Conservation (phyloP, 805 yeast genomes). For the Candida oleophila region DNA sequence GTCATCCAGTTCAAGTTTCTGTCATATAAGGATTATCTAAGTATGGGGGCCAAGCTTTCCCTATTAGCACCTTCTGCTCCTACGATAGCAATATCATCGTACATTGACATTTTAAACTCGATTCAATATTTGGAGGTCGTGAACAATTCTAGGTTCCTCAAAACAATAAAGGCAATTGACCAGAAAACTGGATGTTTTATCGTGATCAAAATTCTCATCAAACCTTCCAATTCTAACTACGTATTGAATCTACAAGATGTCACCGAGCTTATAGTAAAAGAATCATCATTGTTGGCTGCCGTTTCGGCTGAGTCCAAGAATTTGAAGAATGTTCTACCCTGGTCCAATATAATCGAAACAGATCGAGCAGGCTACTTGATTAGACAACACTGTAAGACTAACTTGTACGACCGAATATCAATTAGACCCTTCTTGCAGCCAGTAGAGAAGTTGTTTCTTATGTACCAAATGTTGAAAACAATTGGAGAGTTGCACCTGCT, state of each 20-base stretch:
- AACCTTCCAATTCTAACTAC: constrained; percentile 46
- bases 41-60: constrained; percentile 87
- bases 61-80: constrained; percentile 87
- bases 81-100: constrained; percentile 87
- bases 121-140: constrained; percentile 74
- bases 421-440: constrained; percentile 83
- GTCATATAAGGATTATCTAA: not conserved
- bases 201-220: constrained; percentile 74
- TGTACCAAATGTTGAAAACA: constrained; percentile 72
- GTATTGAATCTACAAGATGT: constrained; percentile 23
- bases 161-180: constrained; percentile 80
- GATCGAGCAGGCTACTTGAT: constrained; percentile 89
- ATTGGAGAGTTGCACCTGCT: constrained; percentile 60
- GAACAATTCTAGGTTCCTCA: constrained; percentile 80
- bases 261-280: constrained; percentile 31
- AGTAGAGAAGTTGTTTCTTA: constrained; percentile 80
- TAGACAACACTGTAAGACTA: constrained; percentile 76
- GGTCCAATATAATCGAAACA: constrained; percentile 74
- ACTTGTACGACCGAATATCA: constrained; percentile 82
- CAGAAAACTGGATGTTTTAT: constrained; percentile 63
- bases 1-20: not conserved
- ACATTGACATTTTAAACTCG: constrained; percentile 74
- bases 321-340: constrained; percentile 67
- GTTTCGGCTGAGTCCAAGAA: constrained; percentile 23
- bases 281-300: constrained; percentile 32